phyloP scores from a whole-genome alignment of 2,329 filamentous ascomycete species.

The Ceratocystis huliohia region DNA sequence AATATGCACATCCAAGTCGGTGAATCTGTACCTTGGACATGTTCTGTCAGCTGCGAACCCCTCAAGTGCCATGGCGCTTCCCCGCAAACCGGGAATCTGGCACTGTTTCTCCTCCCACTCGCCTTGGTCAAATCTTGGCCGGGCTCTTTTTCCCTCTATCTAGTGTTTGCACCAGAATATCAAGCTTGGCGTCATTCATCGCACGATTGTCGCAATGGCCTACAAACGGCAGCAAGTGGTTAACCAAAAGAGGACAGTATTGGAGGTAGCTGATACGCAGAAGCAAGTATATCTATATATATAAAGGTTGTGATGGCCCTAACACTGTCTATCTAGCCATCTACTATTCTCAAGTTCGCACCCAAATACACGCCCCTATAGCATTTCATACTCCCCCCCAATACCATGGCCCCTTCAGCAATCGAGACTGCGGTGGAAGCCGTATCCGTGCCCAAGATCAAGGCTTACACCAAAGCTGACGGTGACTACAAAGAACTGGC shows the following conservation, averaged over 20 bases:
- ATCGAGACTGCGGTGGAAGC: conserved; percentile 13
- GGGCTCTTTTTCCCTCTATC: neutral
- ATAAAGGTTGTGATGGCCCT: neutral
- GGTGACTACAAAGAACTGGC: conserved; percentile 20
- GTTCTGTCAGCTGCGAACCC: neutral
- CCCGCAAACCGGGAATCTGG: neutral
- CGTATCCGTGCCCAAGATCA: neutral
- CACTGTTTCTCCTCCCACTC: neutral
- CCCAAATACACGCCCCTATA: neutral
- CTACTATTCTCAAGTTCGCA: neutral
- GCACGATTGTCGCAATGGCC: neutral
- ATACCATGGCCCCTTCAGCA: conserved; percentile 18
- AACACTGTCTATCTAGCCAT: neutral
- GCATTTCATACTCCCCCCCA: neutral
- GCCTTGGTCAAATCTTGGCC: conserved; percentile 1
- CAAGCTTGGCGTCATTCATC: neutral
- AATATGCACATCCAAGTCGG: too few species aligned
- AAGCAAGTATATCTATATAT: neutral
- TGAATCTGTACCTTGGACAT: neutral
- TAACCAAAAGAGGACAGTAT: neutral
- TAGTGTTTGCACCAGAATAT: neutral
- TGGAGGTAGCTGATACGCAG: neutral
- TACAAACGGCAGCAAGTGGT: neutral
- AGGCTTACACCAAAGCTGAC: conserved; percentile 18
- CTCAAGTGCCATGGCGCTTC: neutral